Evolutionary conservation across 495 filamentous ascomycete species (phyloP).

Genomic region (Penicillium pancosmium): DNA sequence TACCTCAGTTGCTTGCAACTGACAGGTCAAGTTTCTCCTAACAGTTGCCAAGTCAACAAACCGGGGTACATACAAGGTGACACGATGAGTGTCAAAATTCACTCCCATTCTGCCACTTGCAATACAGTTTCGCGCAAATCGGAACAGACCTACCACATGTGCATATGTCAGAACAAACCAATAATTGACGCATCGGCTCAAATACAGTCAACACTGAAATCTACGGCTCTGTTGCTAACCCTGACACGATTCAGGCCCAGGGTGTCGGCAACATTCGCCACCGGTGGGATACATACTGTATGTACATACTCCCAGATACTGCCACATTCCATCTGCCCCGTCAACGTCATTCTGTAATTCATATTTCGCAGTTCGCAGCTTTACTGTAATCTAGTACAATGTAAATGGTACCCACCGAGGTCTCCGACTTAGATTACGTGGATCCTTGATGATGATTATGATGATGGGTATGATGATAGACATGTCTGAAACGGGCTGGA

Average conservation of each 20-base stretch:
- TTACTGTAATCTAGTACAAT: background rate
- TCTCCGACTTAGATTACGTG: background rate
- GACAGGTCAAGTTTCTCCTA: slow-evolving; percentile 18
- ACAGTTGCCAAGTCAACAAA: slow-evolving; percentile 27
- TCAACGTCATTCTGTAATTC: slow-evolving; percentile 13
- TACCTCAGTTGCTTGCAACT: background rate
- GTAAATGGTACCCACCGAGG: background rate
- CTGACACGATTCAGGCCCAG: background rate
- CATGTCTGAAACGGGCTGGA: slow-evolving; percentile 12
- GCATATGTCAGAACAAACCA: background rate
- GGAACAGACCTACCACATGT: no score
- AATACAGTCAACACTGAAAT: background rate
- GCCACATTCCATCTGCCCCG: slow-evolving; percentile 9
- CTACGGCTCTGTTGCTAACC: background rate
- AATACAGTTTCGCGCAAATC: background rate
- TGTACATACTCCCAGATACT: background rate
- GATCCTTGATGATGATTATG: slow-evolving; percentile 6
- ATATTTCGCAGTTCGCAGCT: background rate
- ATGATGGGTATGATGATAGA: slow-evolving; percentile 12
- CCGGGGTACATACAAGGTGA: background rate
- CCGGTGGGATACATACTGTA: background rate
- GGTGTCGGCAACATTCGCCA: slow-evolving; percentile 1
- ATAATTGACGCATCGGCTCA: background rate
- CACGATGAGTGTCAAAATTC: slow-evolving; percentile 1
- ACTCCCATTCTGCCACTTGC: background rate